Base-by-base conservation (phyloP, 148 eudicot genomes). In the Suaeda aralocaspica region DNA sequence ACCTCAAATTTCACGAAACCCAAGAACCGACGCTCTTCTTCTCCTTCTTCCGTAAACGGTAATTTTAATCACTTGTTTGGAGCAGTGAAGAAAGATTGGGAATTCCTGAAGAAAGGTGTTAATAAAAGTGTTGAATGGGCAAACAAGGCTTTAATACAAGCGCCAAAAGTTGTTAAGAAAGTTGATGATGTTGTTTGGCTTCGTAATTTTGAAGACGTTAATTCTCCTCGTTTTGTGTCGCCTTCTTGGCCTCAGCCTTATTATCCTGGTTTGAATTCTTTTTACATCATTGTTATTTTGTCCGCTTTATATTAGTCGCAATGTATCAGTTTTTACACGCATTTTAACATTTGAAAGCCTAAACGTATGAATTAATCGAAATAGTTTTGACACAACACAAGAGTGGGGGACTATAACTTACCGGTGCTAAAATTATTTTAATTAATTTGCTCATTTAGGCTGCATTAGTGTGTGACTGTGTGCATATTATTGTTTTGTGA, bases 121-220 rank as follows among this genome's bases (percentile, higher is more conserved):
- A 29, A 46, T 0, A 59, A 73, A 68, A 80, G 89, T 6, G 45
- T 85, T 16, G 51, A 76, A 12, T 89, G 87, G 92, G 92, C 89
- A 11, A 84, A 83, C 31, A 70, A 82, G 51, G 67, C 82, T 24
- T 72, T 88, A n/a, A n/a, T n/a, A 44, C 79, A 69, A 9, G 41
- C 83, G 39, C 82, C 87, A n/a, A 76, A 84, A 72, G 69, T 88
- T 24, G 74, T 75, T 21, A 81, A 81, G 69, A 71, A 72, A 39
- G 77, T 88, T 61, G 90, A 88, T 65, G 87, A 86, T 72, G 63
- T 82, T 58, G 49, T 89, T 33, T 89, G 97, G 97, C 81, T 92
- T 44, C 89, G 93, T 53, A 51, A 79, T 72, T 70, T 89, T 49
- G 96, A 92, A 78, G 84, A 92, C 58, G 83, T 85, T 4, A 60